A percentile compares a stretch with the other conserved stretches of the same genome.
Conservation (phyloP, 371 early-diverging fungal genomes). For the Fennellomyces sp. region DNA sequence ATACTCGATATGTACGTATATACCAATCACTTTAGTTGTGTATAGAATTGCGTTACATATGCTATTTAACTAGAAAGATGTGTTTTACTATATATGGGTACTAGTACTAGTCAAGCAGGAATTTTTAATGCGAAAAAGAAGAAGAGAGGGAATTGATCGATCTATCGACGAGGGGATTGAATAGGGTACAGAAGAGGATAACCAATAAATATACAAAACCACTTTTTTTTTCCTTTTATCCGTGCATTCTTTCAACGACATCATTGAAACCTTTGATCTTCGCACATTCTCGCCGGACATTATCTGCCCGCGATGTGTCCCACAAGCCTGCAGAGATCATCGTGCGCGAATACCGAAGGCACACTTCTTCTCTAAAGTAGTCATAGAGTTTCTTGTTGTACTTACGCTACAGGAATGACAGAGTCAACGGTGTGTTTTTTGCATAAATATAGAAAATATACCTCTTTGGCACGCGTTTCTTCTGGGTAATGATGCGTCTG, state of each 20-base stretch:
- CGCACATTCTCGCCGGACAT: conserved; percentile 50
- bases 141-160: background rate
- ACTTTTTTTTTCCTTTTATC: background rate
- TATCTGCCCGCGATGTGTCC: conserved; percentile 42
- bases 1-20: no score
- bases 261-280: conserved; percentile 51
- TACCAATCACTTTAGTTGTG: no score
- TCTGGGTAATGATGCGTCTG: conserved; percentile 70
- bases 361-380: conserved; percentile 67
- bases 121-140: background rate
- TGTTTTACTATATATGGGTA: no score
- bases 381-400: conserved; percentile 68
- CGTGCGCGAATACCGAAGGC: conserved; percentile 60
- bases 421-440: background rate
- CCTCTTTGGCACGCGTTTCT: conserved; percentile 64
- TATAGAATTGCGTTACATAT: no score
- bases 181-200: background rate
- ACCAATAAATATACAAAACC: conserved; percentile 1
- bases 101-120: no score
- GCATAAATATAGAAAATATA: conserved; percentile 33
- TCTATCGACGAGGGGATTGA: background rate
- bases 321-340: conserved; percentile 54
- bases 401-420: conserved; percentile 51
- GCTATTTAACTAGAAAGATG: background rate
- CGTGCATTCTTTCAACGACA: conserved; percentile 20